Evolutionary conservation across 768 basidiomycete species (phyloP), one percentile per base, ranked within the genome.

Genomic region (Cyclocybe aegerita): DNA sequence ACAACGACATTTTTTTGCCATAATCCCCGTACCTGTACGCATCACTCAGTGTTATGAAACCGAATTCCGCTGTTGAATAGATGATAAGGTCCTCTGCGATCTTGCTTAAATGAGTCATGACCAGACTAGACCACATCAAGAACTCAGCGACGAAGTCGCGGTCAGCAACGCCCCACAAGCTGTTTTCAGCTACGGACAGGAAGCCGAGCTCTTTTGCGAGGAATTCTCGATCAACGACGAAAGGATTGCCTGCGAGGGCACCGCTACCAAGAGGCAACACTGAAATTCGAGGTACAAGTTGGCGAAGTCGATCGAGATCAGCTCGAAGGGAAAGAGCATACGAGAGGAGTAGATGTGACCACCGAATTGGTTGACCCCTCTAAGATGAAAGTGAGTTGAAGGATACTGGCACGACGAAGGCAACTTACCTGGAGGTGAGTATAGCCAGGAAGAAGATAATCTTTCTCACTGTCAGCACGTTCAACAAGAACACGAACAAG

Each of bases 341-440:
- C 15, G 94, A 96, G 47, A 98, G 82, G 39, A 99, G 78, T 46
- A 97, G 82, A 70, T 99, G 97, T 0, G 97, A 95, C 97, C 97
- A 99, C 55, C 97, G 86, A 64, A 99, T 96, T 33, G 97, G 97
- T 78, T 98, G 95, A 14, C 88, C 97, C 35, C 97, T 89, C 96
- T 99, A 58, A 38, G n/a, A 33, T 34, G 30, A 36, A 31, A 36
- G 52, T 43, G 15, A 12, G 32, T 37, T 36, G n/a, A 47, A 29
- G 34, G 14, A 30, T 37, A 37, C 41, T 37, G 33, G 33, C 10
- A 38, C 12, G 38, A 31, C 29, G 16, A 43, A 45, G 15, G 36
- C n/a, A 32, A 57, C 73, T 43, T 61, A 92, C 95, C 81, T 98
- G 95, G 35, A 99, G 78, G 72, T 99, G 97, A 0, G 97, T 99